Evolutionary conservation across 352 stramenopile genomes (phyloP), one percentile per base, ranked within the genome.

Genomic region (Globisporangium middletonii): DNA sequence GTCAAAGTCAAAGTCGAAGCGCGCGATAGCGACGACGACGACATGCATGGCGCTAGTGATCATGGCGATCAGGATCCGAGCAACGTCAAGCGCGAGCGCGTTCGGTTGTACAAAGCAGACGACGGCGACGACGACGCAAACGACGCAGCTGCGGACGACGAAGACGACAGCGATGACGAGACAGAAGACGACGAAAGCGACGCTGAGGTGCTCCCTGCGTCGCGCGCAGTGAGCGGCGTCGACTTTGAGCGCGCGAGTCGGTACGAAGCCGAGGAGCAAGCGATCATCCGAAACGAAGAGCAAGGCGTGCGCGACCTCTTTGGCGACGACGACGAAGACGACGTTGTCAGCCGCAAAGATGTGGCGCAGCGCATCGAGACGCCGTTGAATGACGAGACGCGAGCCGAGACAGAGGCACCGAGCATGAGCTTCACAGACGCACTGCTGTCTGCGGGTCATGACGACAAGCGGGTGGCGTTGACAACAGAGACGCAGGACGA

Each of bases 201-300:
- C n/a, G n/a, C 38, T 8, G 64, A 63, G 19, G 26, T n/a, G 13
- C 50, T 28, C 16, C 41, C 18, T 12, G 28, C 26, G 13, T 16
- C n/a, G 6, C 57, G 48, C 12, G 49, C 66, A 19, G 44, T 54
- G 13, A 59, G 26, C 12, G 49, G 15, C 6, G 44, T 42, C 2
- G 64, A 69, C 11, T 47, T 69, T 3, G 61, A 61, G 30, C 54
- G 43, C 7, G 38, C 58, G 13, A n/a, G 19, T 1, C 51, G 58
- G 12, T 49, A 60, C 26, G 55, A 68, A 27, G 53, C 60, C 27
- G 60, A 68, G 28, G 43, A 61, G 15, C 59, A 59, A 19, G 27
- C 41, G 33, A 60, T 43, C 33, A 19, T 55, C 9, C 12, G 59
- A 47, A 62, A 66, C 30, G 56, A 53, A 18, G 47, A 58, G 33